Percentiles rank a stretch among this genome's conserved stretches.
Conservation (phyloP, 345 rosid species). For the Erodium maritimum region DNA sequence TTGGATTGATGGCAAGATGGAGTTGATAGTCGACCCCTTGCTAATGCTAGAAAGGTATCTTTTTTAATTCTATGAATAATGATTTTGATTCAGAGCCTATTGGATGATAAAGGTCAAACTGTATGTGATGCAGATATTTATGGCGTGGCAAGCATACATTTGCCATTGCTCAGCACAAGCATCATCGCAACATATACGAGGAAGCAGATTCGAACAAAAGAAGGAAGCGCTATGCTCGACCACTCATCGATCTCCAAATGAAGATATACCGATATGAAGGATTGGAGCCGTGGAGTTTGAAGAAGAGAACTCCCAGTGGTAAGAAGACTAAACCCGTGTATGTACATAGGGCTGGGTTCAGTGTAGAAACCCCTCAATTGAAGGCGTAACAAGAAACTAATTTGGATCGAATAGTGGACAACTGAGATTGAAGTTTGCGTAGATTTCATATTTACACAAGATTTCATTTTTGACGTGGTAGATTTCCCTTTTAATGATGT, state of each 20-base stretch:
- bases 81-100: background rate
- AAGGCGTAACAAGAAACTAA: too few relatives aligned
- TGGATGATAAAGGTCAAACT: background rate
- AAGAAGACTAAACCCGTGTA: too few relatives aligned
- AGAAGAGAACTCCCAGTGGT: slow-evolving; percentile 69
- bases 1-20: slow-evolving; percentile 99
- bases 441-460: too few relatives aligned
- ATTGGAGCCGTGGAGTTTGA: slow-evolving; percentile 79
- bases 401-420: too few relatives aligned
- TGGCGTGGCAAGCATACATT: slow-evolving; percentile 89
- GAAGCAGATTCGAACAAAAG: slow-evolving; percentile 96
- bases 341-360: too few relatives aligned
- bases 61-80: background rate
- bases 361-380: too few relatives aligned
- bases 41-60: slow-evolving; percentile 80
- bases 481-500: too few relatives aligned
- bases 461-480: too few relatives aligned
- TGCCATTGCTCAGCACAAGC: slow-evolving; percentile 94
- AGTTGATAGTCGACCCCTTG: slow-evolving; percentile 82
- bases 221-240: slow-evolving; percentile 86
- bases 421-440: too few relatives aligned
- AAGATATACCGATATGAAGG: slow-evolving; percentile 82
- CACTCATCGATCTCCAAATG: slow-evolving; percentile 93
- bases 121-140: slow-evolving; percentile 43
- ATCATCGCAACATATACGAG: slow-evolving; percentile 72